Percentiles rank a stretch among this genome's conserved stretches.
Evolutionary conservation across 805 yeast species (phyloP).

Genomic region (Yarrowia divulgata): DNA sequence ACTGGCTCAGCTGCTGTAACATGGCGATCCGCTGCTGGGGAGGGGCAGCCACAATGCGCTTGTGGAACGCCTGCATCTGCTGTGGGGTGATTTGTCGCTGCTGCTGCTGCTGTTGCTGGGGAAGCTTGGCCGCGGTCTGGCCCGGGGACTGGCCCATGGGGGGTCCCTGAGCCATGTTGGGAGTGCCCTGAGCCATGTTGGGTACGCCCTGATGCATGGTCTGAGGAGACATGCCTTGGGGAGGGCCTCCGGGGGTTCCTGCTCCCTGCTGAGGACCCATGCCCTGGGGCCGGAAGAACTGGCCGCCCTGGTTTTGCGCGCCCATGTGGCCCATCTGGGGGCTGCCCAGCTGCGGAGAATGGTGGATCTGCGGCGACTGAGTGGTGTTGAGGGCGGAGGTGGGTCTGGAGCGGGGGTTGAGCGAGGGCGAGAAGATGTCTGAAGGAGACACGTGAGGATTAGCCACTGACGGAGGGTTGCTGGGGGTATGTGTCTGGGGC

Average conservation of each 20-base stretch:
- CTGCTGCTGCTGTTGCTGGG: not conserved
- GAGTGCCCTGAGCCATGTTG: slow-evolving; percentile 1
- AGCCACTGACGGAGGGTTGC: not conserved
- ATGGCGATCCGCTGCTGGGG: slow-evolving; percentile 36
- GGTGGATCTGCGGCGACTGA: slow-evolving; percentile 35
- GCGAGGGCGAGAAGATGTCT: slow-evolving; percentile 31
- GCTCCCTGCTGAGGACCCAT: slow-evolving; percentile 2
- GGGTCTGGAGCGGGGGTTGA: slow-evolving; percentile 34
- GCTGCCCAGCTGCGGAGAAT: slow-evolving; percentile 36
- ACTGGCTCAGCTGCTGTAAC: slow-evolving; percentile 42
- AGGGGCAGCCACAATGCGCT: slow-evolving; percentile 31
- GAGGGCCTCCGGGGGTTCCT: not conserved
- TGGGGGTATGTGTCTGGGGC: slow-evolving; percentile 37
- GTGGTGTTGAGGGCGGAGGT: slow-evolving; percentile 27
- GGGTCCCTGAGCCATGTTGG: not conserved
- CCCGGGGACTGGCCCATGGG: slow-evolving; percentile 18
- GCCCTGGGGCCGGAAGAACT: slow-evolving; percentile 29
- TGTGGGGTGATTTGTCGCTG: slow-evolving; percentile 41
- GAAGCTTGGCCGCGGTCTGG: slow-evolving; percentile 10
- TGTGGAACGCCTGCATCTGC: slow-evolving; percentile 44
- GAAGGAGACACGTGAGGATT: slow-evolving; percentile 36
- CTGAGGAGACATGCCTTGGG: slow-evolving; percentile 21
- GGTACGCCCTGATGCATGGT: slow-evolving; percentile 22
- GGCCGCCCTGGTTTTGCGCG: slow-evolving; percentile 11
- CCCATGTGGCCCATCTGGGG: slow-evolving; percentile 25